These are phyloP conservation scores for Geotrichum reessii DNA, from an alignment of 1,139 yeast genomes.

Conservation along the genomic window DNA sequence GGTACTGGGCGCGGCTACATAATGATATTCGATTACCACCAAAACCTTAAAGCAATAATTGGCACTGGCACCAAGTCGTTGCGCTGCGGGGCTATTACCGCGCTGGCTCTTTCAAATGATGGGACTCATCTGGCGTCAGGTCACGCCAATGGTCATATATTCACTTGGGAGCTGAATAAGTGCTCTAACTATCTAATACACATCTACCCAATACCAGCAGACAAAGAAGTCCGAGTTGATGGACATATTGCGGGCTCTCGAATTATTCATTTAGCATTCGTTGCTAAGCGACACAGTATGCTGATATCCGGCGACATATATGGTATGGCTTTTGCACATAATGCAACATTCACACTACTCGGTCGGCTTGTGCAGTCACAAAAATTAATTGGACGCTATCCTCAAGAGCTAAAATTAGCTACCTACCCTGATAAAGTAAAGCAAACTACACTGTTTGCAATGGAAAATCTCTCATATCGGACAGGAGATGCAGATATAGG, in stretches of 20 bases:
- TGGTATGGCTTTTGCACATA: slow-evolving; percentile 58
- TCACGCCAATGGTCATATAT: slow-evolving; percentile 42
- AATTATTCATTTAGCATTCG: slow-evolving; percentile 48
- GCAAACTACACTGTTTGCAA: slow-evolving; percentile 37
- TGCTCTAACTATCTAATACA: slow-evolving; percentile 30
- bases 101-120: slow-evolving; percentile 47
- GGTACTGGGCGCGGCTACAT: slow-evolving; percentile 60
- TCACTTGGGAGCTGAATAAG: slow-evolving; percentile 44
- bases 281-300: slow-evolving; percentile 54
- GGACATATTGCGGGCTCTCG: slow-evolving; percentile 51
- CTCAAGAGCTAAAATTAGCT: slow-evolving; percentile 6
- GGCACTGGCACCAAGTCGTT: slow-evolving; percentile 31
- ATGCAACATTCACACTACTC: slow-evolving; percentile 50
- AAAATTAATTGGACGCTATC: slow-evolving; percentile 50
- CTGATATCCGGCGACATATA: slow-evolving; percentile 53
- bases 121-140: slow-evolving; percentile 47
- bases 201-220: slow-evolving; percentile 35
- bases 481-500: slow-evolving; percentile 48
- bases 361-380: slow-evolving; percentile 46
- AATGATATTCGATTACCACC: slow-evolving; percentile 59
- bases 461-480: slow-evolving; percentile 51
- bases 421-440: slow-evolving; percentile 16
- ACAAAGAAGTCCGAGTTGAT: slow-evolving; percentile 25
- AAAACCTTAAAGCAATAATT: slow-evolving; percentile 43
- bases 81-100: slow-evolving; percentile 42